These are phyloP conservation scores for Mrakiaceae sp. DNA, from an alignment of 1,284 basidiomycete genomes.

Conservation along the genomic window DNA sequence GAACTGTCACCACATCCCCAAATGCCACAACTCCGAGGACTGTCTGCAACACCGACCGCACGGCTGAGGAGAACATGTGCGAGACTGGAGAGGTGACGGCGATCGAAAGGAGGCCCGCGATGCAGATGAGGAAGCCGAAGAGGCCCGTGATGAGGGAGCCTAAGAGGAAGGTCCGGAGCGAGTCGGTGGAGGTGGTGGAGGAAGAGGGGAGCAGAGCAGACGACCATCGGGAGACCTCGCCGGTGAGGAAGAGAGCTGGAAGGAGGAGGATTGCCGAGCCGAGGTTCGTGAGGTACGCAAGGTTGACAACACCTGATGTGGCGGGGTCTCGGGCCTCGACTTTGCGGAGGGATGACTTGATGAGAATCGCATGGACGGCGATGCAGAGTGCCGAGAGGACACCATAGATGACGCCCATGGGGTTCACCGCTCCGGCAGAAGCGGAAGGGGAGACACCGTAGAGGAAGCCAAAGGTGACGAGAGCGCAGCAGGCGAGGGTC, in stretches of 20 bases:
- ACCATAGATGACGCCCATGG: constrained; percentile 45
- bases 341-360: constrained; percentile 39
- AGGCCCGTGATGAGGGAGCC: constrained; percentile 40
- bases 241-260: constrained; percentile 3
- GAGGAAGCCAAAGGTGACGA: constrained; percentile 26
- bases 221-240: not conserved
- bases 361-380: constrained; percentile 58
- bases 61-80: constrained; percentile 73
- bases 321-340: constrained; percentile 14
- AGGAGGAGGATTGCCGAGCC: constrained; percentile 11
- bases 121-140: constrained; percentile 77
- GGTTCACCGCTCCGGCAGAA: constrained; percentile 19
- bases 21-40: constrained; percentile 55
- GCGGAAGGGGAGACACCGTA: constrained; percentile 22
- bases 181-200: not conserved
- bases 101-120: constrained; percentile 76
- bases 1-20: constrained; percentile 53
- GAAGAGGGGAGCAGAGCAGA: not conserved
- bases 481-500: constrained; percentile 21
- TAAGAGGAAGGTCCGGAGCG: constrained; percentile 12
- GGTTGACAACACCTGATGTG: constrained; percentile 11
- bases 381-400: constrained; percentile 59
- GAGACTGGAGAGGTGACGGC: constrained; percentile 85
- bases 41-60: constrained; percentile 69
- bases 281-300: constrained; percentile 18